Conservation (phyloP, 495 filamentous ascomycete species). For the Friedmanniomyces endolithicus region DNA sequence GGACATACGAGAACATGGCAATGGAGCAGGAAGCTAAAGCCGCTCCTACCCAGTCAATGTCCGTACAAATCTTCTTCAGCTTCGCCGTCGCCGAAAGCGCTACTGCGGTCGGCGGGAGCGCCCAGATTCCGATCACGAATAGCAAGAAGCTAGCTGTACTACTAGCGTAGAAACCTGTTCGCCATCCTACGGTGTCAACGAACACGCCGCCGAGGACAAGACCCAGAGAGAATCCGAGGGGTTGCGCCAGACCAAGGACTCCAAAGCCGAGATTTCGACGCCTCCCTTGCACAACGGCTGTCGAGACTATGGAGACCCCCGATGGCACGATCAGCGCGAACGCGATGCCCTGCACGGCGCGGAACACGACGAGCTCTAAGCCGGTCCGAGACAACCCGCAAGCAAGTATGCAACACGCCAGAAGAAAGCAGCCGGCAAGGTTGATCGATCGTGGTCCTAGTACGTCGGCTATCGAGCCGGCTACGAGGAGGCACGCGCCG, state of each 20-base stretch:
- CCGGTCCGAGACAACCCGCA: slow-evolving; percentile 36
- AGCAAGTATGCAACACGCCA: slow-evolving; percentile 34
- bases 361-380: slow-evolving; percentile 40
- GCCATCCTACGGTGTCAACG: slow-evolving; percentile 36
- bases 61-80: slow-evolving; percentile 20
- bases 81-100: neutral
- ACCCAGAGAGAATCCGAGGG: slow-evolving; percentile 42
- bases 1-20: slow-evolving; percentile 19
- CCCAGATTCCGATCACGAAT: slow-evolving; percentile 27
- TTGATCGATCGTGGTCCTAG: slow-evolving; percentile 35
- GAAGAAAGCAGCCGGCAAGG: slow-evolving; percentile 35
- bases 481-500: slow-evolving; percentile 37
- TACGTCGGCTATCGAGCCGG: slow-evolving; percentile 41
- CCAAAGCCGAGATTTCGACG: slow-evolving; percentile 42
- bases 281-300: slow-evolving; percentile 33
- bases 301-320: slow-evolving; percentile 38
- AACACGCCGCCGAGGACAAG: slow-evolving; percentile 44
- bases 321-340: slow-evolving; percentile 41
- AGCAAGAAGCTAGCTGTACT: slow-evolving; percentile 28
- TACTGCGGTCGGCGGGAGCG: slow-evolving; percentile 25
- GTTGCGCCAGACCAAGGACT: slow-evolving; percentile 37
- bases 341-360: slow-evolving; percentile 38
- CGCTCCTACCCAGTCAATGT: slow-evolving; percentile 44
- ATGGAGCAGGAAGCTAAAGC: slow-evolving; percentile 33
- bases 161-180: slow-evolving; percentile 38